Evolutionary conservation across 495 filamentous ascomycete genomes (phyloP).

Genomic region (Cladorrhinum samala): DNA sequence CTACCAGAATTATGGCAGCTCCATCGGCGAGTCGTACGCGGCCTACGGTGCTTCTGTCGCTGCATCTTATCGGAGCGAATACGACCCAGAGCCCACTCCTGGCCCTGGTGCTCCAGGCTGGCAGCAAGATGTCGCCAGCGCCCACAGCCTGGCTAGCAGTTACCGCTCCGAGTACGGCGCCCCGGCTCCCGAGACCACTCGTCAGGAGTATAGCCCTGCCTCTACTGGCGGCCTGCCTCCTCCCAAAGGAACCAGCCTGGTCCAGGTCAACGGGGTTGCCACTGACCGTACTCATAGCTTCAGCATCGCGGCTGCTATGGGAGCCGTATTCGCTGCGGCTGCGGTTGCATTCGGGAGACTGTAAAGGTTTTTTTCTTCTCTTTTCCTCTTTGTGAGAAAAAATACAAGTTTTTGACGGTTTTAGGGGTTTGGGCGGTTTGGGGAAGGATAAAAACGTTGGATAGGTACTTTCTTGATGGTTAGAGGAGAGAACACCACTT

Average conservation of each 20-base stretch:
- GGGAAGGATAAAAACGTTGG: not conserved
- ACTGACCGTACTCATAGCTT: not conserved
- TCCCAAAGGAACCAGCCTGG: not conserved
- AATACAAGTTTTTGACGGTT: not conserved
- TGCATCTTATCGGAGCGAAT: not conserved
- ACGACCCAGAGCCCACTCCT: not conserved
- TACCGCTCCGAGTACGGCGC: constrained; percentile 3
- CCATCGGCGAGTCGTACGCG: not conserved
- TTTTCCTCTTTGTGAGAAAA: not conserved
- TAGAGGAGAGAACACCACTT: no score
- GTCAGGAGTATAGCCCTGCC: not conserved
- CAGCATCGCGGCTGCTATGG: constrained; percentile 1
- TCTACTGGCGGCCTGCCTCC: not conserved
- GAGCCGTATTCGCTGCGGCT: not conserved
- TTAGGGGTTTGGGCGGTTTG: not conserved
- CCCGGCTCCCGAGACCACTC: not conserved
- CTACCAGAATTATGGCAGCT: not conserved
- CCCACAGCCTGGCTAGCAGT: constrained; percentile 3
- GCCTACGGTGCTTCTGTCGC: constrained; percentile 4
- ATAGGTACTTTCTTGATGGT: not conserved
- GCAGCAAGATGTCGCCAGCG: constrained; percentile 3
- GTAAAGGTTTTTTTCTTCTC: not conserved
- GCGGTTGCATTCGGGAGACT: constrained; percentile 7
- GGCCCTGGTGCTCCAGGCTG: not conserved
- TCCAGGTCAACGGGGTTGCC: constrained; percentile 14